Conservation (phyloP, 352 stramenopile genomes). For the Globisporangium cederbergense region DNA sequence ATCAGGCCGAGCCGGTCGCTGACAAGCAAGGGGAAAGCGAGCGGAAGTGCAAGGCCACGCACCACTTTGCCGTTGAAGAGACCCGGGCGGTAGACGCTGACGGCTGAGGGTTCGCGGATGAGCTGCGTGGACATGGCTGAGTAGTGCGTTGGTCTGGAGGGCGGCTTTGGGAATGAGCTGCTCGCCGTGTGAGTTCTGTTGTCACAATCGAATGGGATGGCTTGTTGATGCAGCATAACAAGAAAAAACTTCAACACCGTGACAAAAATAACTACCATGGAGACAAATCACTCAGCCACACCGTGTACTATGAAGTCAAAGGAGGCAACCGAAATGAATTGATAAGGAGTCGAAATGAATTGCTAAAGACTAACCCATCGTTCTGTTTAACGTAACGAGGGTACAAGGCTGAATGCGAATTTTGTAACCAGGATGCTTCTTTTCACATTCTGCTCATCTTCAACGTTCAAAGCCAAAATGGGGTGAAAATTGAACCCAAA, state of each 20-base stretch:
- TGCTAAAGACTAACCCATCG: not conserved
- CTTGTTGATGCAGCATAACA: conserved; percentile 6
- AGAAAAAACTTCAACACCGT: too few relatives aligned
- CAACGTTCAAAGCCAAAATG: not conserved
- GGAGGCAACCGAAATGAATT: not conserved
- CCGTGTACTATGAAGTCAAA: too few relatives aligned
- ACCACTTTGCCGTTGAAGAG: conserved; percentile 81
- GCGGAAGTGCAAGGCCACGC: conserved; percentile 13
- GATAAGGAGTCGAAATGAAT: not conserved
- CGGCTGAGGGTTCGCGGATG: conserved; percentile 48
- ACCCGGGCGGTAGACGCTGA: conserved; percentile 58
- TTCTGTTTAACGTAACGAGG: not conserved
- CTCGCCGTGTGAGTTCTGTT: not conserved
- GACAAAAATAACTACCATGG: too few relatives aligned
- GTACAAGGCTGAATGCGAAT: conserved; percentile 3
- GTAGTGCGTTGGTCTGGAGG: not conserved
- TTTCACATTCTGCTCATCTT: conserved; percentile 6
- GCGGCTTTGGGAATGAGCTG: not conserved
- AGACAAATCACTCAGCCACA: too few relatives aligned
- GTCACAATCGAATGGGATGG: not conserved
- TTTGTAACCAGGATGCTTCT: conserved; percentile 2
- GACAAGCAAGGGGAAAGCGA: not conserved
- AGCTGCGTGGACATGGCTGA: conserved; percentile 7
- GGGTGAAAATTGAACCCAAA: not conserved
- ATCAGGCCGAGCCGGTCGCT: too few relatives aligned